These are phyloP conservation scores for Phytophthora sojae DNA, from an alignment of 352 stramenopile species.

Conservation along the genomic window DNA sequence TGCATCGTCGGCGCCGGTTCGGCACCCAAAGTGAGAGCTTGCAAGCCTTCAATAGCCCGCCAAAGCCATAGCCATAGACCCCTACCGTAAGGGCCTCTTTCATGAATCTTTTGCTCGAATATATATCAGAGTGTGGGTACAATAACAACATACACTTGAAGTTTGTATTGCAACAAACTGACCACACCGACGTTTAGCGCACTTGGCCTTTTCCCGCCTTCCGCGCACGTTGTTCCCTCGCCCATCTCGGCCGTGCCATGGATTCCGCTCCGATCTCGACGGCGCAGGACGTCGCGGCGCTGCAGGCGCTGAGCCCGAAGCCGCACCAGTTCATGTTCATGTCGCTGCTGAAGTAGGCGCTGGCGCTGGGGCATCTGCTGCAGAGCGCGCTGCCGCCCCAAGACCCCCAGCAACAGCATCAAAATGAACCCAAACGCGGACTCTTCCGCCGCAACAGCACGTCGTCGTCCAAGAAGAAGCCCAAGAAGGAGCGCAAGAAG, in stretches of 20 bases:
- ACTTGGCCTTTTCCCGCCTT: background rate
- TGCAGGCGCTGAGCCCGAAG: background rate
- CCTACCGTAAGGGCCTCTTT: too few relatives aligned
- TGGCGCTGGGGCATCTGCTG: background rate
- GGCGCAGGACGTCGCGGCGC: background rate
- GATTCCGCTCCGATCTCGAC: background rate
- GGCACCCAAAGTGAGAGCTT: too few relatives aligned
- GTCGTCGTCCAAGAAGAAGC: conserved; percentile 19
- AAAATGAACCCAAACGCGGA: background rate
- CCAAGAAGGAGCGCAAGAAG: background rate
- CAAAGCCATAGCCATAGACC: too few relatives aligned
- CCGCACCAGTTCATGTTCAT: conserved; percentile 9
- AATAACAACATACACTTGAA: background rate
- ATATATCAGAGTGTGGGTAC: too few relatives aligned
- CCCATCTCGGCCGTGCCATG: background rate
- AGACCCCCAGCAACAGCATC: background rate
- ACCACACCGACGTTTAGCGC: background rate
- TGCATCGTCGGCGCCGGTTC: too few relatives aligned
- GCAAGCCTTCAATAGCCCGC: too few relatives aligned
- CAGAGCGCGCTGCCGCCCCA: background rate
- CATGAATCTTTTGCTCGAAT: too few relatives aligned
- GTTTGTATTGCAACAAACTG: background rate
- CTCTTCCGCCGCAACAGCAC: conserved; percentile 21
- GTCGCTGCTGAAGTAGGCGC: background rate
- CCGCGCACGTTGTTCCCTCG: background rate